Percentiles rank a stretch among this genome's conserved stretches.
These are phyloP conservation scores for Adansonia rubrostipa DNA, from an alignment of 441 rosid species.

Conservation along the genomic window DNA sequence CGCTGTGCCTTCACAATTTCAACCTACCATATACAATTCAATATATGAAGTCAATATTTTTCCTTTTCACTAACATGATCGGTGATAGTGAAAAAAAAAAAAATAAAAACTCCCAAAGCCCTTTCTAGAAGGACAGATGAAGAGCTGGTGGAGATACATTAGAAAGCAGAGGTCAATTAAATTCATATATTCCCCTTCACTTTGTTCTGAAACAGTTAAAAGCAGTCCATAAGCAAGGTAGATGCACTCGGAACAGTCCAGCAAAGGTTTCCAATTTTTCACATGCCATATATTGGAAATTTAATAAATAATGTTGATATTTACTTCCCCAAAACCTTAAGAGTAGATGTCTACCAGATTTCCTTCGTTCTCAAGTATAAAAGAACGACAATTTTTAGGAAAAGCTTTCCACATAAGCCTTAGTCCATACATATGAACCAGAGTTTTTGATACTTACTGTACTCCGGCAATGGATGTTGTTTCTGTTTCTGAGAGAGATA, in stretches of 20 bases:
- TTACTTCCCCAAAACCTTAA: not conserved
- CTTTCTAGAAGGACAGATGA: not conserved
- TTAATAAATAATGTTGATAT: not conserved
- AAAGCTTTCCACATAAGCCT: not conserved
- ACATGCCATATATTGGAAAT: not conserved
- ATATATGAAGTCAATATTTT: slow-evolving; percentile 14
- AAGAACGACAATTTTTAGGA: not conserved
- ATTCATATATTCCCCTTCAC: not conserved
- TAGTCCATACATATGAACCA: not conserved
- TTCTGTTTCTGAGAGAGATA: slow-evolving; percentile 69
- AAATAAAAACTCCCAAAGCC: not conserved
- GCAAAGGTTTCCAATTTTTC: not conserved
- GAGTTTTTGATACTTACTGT: slow-evolving; percentile 50
- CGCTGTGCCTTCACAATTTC: slow-evolving; percentile 70
- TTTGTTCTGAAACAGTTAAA: not conserved
- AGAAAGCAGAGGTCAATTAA: not conserved
- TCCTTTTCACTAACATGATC: not conserved
- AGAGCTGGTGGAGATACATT: not conserved
- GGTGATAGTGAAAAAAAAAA: not conserved
- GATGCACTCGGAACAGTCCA: not conserved
- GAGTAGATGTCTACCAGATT: not conserved
- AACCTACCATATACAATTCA: slow-evolving; percentile 43
- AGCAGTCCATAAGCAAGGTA: not conserved
- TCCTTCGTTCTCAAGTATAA: not conserved
- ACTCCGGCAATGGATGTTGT: slow-evolving; percentile 84